Conservation (phyloP, 306 rosid genomes). For the Trifolium pratense region DNA sequence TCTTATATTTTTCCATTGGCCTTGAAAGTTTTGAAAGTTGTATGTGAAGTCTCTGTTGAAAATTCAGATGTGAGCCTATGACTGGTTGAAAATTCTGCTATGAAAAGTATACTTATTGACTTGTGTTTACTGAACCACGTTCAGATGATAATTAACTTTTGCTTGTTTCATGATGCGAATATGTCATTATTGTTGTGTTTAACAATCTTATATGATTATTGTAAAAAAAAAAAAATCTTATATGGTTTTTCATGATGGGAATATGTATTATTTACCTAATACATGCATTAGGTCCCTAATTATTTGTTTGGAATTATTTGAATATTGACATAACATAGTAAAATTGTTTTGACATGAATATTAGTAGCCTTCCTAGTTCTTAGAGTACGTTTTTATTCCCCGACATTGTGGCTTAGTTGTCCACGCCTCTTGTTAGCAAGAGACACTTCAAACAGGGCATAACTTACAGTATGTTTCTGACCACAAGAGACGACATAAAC, state of each 20-base stretch:
- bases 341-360: constrained; percentile 17
- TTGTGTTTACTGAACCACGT: constrained; percentile 19
- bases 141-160: constrained; percentile 16
- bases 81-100: constrained; percentile 27
- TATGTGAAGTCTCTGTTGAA: constrained; percentile 11
- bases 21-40: constrained; percentile 20
- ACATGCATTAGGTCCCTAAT: constrained; percentile 7
- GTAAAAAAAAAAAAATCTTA: not conserved
- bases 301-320: not conserved
- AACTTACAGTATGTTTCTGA: constrained; percentile 10
- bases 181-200: constrained; percentile 18
- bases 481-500: not conserved
- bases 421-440: not conserved
- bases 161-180: constrained; percentile 5
- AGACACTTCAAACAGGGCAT: not conserved
- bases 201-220: constrained; percentile 5
- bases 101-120: constrained; percentile 21
- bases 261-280: constrained; percentile 12
- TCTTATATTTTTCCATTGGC: constrained; percentile 22
- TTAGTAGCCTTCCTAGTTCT: constrained; percentile 22
- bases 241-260: constrained; percentile 15
- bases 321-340: constrained; percentile 8
- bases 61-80: constrained; percentile 6
- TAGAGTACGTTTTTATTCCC: not conserved
- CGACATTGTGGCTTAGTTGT: not conserved